phyloP scores from a whole-genome alignment of 2,329 filamentous ascomycete species.

The Fusarium compactum region DNA sequence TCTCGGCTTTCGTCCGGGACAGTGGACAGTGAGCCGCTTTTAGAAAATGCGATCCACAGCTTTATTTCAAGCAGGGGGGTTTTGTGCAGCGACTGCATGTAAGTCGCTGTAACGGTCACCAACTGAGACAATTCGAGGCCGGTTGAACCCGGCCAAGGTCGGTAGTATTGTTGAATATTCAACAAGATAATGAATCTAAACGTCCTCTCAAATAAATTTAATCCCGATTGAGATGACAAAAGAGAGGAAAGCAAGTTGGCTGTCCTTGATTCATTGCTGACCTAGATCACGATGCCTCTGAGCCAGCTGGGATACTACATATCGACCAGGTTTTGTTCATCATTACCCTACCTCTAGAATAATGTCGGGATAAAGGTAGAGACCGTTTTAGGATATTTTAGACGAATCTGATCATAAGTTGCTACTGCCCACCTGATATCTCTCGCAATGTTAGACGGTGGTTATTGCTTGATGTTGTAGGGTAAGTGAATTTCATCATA shows the following conservation, averaged over 20 bases:
- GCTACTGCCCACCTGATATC: not conserved
- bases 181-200: not conserved
- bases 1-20: constrained; percentile 17
- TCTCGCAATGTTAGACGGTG: not conserved
- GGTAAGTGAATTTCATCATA: not conserved
- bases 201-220: not conserved
- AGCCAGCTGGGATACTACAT: not conserved
- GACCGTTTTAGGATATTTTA: not conserved
- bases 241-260: not conserved
- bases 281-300: not conserved
- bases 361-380: not conserved
- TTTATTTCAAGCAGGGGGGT: not conserved
- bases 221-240: not conserved
- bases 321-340: not conserved
- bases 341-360: not conserved
- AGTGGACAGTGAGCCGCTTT: not conserved
- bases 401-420: not conserved
- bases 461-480: not conserved
- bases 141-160: not conserved
- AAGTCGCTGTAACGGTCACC: not conserved
- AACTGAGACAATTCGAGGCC: not conserved
- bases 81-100: not conserved
- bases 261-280: not conserved
- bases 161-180: not conserved
- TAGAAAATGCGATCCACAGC: not conserved